Evolutionary conservation across 768 basidiomycete genomes (phyloP).

Genomic region (Trametes cingulata): DNA sequence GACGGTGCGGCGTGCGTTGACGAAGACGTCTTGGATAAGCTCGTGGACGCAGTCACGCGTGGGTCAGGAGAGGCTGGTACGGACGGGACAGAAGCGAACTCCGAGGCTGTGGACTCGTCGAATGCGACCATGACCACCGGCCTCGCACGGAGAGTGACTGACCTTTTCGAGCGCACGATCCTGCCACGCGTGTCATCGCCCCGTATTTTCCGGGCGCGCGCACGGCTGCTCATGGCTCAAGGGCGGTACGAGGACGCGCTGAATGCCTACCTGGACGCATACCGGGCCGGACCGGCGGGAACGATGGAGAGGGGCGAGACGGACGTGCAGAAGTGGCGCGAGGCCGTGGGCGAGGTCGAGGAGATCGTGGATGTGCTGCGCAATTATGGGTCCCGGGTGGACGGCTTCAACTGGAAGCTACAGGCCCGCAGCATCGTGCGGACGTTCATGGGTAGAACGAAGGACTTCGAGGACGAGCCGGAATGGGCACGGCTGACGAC

Average conservation of each 20-base stretch:
- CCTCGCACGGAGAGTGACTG: conserved; percentile 62
- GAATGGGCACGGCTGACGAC: conserved; percentile 75
- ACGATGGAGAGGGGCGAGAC: conserved; percentile 68
- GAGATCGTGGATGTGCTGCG: conserved; percentile 82
- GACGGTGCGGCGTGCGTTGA: conserved; percentile 65
- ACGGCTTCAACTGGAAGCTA: conserved; percentile 71
- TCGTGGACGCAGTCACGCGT: conserved; percentile 85
- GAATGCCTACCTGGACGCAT: conserved; percentile 83
- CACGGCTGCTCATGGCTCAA: conserved; percentile 76
- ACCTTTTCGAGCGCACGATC: conserved; percentile 76
- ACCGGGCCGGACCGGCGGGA: conserved; percentile 66
- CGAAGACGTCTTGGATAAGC: conserved; percentile 82
- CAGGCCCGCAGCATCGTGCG: conserved; percentile 86
- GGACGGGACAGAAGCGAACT: conserved; percentile 16
- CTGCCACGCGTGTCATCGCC: conserved; percentile 79
- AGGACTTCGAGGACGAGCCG: conserved; percentile 83
- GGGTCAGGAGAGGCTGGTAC: conserved; percentile 40
- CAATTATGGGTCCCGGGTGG: conserved; percentile 77
- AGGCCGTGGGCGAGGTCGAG: conserved; percentile 76
- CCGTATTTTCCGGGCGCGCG: conserved; percentile 82
- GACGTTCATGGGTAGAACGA: conserved; percentile 85
- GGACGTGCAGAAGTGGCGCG: conserved; percentile 67
- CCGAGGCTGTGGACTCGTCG: conserved; percentile 20
- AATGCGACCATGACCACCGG: conserved; percentile 69
- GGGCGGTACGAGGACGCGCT: conserved; percentile 73